Evolutionary conservation across 768 basidiomycete genomes (phyloP).

Genomic region (Gymnopilus dilepis): DNA sequence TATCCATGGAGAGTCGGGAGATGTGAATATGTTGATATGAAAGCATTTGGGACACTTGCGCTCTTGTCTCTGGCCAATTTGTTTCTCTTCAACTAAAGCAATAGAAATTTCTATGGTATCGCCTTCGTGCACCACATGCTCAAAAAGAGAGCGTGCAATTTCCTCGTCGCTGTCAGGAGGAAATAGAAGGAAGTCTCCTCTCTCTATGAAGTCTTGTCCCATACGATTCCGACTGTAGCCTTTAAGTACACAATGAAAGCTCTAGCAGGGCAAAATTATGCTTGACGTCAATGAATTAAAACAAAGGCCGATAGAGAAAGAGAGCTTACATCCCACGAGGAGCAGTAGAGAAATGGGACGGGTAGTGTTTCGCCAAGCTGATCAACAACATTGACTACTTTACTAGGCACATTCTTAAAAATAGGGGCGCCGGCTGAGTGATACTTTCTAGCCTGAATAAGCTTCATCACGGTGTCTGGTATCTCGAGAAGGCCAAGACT

Average conservation of each 20-base stretch:
- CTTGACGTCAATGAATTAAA: not conserved
- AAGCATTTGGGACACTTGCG: not conserved
- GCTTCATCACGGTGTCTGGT: too few relatives aligned
- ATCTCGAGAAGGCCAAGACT: too few relatives aligned
- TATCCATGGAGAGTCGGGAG: too few relatives aligned
- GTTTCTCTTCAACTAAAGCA: not conserved
- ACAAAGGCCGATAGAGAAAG: not conserved
- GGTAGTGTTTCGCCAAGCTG: not conserved
- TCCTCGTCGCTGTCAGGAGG: not conserved
- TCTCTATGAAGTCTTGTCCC: not conserved
- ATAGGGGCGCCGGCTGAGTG: not conserved
- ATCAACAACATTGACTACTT: not conserved
- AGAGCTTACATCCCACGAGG: not conserved
- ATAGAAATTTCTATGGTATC: not conserved
- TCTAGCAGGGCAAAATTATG: not conserved
- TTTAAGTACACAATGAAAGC: not conserved
- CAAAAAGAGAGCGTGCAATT: not conserved
- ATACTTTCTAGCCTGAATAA: too few relatives aligned
- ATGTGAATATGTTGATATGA: not conserved
- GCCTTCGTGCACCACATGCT: not conserved
- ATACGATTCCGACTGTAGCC: not conserved
- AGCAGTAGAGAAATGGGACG: not conserved
- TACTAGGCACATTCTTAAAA: not conserved
- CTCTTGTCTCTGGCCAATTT: not conserved
- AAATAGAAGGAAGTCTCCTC: not conserved